Base-by-base conservation (phyloP, 1,139 yeast species). In the Hyphopichia khmerensis region DNA sequence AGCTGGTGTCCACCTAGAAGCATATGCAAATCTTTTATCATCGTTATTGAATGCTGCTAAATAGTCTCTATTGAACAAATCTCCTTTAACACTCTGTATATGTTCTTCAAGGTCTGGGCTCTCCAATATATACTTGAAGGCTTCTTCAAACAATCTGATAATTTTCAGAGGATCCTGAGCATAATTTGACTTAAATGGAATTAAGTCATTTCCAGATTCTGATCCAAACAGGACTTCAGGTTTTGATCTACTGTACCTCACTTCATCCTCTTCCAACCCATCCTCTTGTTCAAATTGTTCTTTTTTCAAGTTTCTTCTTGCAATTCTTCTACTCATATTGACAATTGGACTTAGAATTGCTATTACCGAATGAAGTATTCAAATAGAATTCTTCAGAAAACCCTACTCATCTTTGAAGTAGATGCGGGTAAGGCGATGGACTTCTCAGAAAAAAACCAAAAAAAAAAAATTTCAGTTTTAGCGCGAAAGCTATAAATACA, bases 1-100 rank as follows among this genome's bases (percentile, higher is more conserved):
- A 0, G 95, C 80, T 0, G 96, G 93, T 0, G 95, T 77, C 96
- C 96, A 89, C 51, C 96, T 68, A 17, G 84, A 79, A 14, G 84
- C 87, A 55, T 89, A 89, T 0, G 95, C 96, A 51, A 77, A 76
- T 39, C 95, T 67, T 52, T 85, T 83, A 41, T 72, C 77, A 43
- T 78, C 83, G 40, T 67, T 64, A 42, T 78, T 79, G 59, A 89
- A 89, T 1, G 96, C 96, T 21, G 70, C 65, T 2, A 73, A 48
- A 56, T 87, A 89, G 49, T 87, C 82, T 50, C 96, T 67, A 40
- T 87, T 79, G 60, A 69, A 89, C 24, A 89, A 66, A 42, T 79
- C 79, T 2, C 82, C 75, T 55, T 89, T 89, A 24, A 89, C 95
- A 1, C 57, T 52, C 56, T 89, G 96, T 23, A 89, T 79, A 40